phyloP scores from a whole-genome alignment of 2,329 filamentous ascomycete genomes.

The Escovopsis sp. region DNA sequence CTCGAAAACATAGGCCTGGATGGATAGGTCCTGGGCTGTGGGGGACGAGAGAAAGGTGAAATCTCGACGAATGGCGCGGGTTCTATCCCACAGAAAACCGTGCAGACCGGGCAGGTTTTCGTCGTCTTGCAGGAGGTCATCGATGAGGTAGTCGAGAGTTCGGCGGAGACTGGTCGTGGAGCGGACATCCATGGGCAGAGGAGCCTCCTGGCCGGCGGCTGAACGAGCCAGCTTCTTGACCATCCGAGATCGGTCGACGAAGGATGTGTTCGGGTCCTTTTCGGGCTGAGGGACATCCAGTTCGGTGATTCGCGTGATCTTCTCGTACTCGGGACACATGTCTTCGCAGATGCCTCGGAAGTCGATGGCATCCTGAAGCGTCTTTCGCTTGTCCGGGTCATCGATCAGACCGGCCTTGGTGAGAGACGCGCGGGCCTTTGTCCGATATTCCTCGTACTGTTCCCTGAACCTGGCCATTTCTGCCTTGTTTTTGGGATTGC shows the following conservation, averaged over 20 bases:
- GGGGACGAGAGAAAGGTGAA: conserved; percentile 53
- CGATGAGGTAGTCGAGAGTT: conserved; percentile 49
- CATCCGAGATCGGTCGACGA: conserved; percentile 39
- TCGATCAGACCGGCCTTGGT: conserved; percentile 48
- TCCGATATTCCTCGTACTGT: conserved; percentile 41
- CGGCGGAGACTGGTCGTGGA: conserved; percentile 42
- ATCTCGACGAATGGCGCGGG: conserved; percentile 51
- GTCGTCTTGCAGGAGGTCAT: conserved; percentile 41
- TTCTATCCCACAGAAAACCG: conserved; percentile 54
- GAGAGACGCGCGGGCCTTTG: conserved; percentile 39
- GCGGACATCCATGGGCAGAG: conserved; percentile 53
- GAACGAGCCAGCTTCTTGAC: conserved; percentile 54
- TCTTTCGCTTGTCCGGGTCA: conserved; percentile 48
- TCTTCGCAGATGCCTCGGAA: conserved; percentile 56
- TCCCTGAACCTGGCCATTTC: conserved; percentile 41
- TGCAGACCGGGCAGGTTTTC: conserved; percentile 41
- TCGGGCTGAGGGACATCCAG: conserved; percentile 42
- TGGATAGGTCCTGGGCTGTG: conserved; percentile 38
- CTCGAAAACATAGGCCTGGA: conserved; percentile 49
- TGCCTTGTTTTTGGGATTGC: conserved; percentile 34
- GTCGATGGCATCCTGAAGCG: conserved; percentile 46
- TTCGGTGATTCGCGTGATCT: conserved; percentile 47
- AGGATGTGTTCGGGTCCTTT: conserved; percentile 29
- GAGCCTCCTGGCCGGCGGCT: conserved; percentile 52
- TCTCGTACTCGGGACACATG: conserved; percentile 56